Percentiles rank a stretch among this genome's conserved stretches.
Evolutionary conservation across 2,329 filamentous ascomycete species (phyloP).

Genomic region (Herpotrichia juniperi): DNA sequence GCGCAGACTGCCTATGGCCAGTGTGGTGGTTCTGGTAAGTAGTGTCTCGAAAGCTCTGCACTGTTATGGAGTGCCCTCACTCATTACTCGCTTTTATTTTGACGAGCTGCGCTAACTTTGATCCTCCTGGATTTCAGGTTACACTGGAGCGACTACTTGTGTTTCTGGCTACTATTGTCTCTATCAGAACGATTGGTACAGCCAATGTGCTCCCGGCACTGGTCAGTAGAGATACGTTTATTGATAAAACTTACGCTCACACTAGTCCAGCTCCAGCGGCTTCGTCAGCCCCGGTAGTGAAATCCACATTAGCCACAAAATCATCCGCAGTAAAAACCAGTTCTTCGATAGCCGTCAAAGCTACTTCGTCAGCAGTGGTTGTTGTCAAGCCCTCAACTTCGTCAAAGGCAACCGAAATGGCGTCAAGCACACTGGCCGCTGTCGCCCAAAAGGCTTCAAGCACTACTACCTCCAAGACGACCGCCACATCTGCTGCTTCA

Average conservation of each 20-base stretch:
- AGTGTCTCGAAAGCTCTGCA: too few species aligned
- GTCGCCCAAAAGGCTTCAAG: not conserved
- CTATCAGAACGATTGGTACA: not conserved
- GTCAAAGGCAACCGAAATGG: not conserved
- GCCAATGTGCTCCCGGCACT: not conserved
- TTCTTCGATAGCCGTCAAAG: not conserved
- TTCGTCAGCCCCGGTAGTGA: not conserved
- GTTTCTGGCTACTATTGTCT: not conserved
- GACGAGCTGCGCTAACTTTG: too few species aligned
- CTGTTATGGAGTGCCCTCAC: too few species aligned
- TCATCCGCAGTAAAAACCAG: not conserved
- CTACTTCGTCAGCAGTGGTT: not conserved
- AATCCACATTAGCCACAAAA: not conserved
- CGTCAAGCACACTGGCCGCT: not conserved
- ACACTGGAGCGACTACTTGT: not conserved
- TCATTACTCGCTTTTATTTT: too few species aligned
- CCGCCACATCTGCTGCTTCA: not conserved
- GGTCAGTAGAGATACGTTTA: too few species aligned
- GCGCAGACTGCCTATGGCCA: not conserved
- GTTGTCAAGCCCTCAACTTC: not conserved
- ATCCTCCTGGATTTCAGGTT: too few species aligned
- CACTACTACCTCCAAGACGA: not conserved
- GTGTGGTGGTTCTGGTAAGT: not conserved
- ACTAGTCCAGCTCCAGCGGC: not conserved
- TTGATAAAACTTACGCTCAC: too few species aligned